Base-by-base conservation (phyloP, 345 rosid genomes). In the Lumnitzera racemosa region DNA sequence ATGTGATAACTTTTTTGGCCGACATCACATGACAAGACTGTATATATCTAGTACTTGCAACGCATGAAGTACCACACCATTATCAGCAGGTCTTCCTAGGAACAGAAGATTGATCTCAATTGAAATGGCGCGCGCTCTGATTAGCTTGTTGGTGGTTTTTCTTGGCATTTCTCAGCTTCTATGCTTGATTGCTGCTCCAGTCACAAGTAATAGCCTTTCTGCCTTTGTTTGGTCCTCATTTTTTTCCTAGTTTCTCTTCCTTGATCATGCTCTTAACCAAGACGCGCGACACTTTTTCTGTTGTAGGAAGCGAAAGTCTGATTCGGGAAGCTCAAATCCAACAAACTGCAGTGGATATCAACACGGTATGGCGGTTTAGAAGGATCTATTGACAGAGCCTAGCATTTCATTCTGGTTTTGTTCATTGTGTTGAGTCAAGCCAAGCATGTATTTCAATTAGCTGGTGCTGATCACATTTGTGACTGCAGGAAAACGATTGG, bases 251-350 rank as follows among this genome's bases (percentile, higher is more conserved):
- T 27, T 12, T 15, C n/a, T 60, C 24, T 20, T 23, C 6, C 15
- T 63, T 52, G 25, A 7, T 36, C 11, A 7, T 36, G 10, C 5
- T 36, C 43, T 36, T 36, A 9, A 36, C 7, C 43, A 36, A 36
- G 9, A 36, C 7, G 43, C 9, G 7, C 7, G 43, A 36, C 43
- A 20, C 20, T 20, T 20, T 29, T 29, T 62, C 20, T 12, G 15
- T 48, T 51, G 51, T 64, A 87, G 90, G 88, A 73, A 53, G 43
- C 20, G 81, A 64, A 69, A 72, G 62, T 63, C 56, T 75, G 46
- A 74, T 77, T 76, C 64, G 61, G 55, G 76, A 52, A 27, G 53
- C 60, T 66, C 72, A 49, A 48, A 65, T 71, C 72, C 72, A 52
- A 63, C 67, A 61, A 55, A 4, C 61, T 65, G 58, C 31, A 6